Conservation (phyloP, 805 yeast genomes). For the Kluyveromyces starmeri region DNA sequence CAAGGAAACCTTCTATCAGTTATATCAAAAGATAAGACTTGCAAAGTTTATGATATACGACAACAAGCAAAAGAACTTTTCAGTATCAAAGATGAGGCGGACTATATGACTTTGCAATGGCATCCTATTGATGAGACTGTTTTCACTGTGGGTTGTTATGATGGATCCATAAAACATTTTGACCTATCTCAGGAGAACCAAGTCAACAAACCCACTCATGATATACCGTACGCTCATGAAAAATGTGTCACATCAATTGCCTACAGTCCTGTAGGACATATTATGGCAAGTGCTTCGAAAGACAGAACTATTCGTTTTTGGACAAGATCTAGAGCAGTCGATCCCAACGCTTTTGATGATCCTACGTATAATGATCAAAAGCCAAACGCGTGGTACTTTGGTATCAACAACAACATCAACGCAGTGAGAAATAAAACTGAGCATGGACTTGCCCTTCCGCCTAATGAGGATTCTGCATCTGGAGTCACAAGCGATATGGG, state of each 20-base stretch:
- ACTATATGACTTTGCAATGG: constrained; percentile 82
- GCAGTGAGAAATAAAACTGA: constrained; percentile 29
- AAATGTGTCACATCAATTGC: constrained; percentile 84
- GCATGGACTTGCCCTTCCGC: constrained; percentile 29
- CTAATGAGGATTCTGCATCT: constrained; percentile 5
- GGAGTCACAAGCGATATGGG: not conserved
- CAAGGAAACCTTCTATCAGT: constrained; percentile 74
- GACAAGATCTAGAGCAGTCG: constrained; percentile 89
- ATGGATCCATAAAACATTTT: constrained; percentile 79
- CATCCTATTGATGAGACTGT: constrained; percentile 79
- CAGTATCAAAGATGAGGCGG: constrained; percentile 73
- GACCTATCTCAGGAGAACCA: constrained; percentile 33
- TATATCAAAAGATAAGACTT: constrained; percentile 80
- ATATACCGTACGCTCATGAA: constrained; percentile 88
- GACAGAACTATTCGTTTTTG: constrained; percentile 91
- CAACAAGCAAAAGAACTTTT: constrained; percentile 64
- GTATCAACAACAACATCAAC: constrained; percentile 31
- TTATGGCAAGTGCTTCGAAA: constrained; percentile 85
- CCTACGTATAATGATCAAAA: constrained; percentile 66
- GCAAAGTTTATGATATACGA: constrained; percentile 79
- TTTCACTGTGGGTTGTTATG: constrained; percentile 79
- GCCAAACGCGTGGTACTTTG: constrained; percentile 47
- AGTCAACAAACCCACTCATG: constrained; percentile 31
- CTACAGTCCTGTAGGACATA: constrained; percentile 91
- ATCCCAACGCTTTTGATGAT: constrained; percentile 72